Evolutionary conservation across 306 rosid species (phyloP), one percentile per base, ranked within the genome.

Genomic region (Vigna radiata): DNA sequence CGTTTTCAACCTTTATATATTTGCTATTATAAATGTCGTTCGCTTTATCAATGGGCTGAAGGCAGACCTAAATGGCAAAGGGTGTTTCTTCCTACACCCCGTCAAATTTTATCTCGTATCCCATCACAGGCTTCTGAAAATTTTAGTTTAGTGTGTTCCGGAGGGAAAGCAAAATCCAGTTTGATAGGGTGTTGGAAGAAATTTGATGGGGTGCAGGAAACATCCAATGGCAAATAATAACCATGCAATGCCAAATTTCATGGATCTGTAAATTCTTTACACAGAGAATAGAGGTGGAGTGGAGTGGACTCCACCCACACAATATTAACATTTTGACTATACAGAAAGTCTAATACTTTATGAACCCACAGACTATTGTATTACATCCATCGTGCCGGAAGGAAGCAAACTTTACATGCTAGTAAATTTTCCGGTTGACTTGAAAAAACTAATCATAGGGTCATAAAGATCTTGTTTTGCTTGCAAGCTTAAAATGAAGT

Each of bases 391-490:
- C 78, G 39, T 44, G 53, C 46, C 29, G 15, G 25, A 67, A 46
- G 76, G 53, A 53, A 64, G 66, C 62, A 76, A 56, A 16, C 70
- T 63, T 82, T 49, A 80, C 66, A 74, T 82, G 58, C 88, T 80
- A 70, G 80, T 80, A 47, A 17, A 66, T 70, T 85, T 74, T 44
- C 72, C 80, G 69, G 60, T 14, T 69, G 88, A 79, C 68, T 78
- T 81, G 7, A 94, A 81, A 75, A 91, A 90, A 56, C 55, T 54
- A 50, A 94, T 87, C 78, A 94, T 75, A 55, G 85, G 89, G 55
- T 94, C 94, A 84, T 84, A 87, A 54, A 94, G 47, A 88, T 94
- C 98, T 83, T 87, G 81, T 75, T 89, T 94, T 25, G 93, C 92
- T 23, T 70, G 86, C 65, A 81, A 50, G 75, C 98, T 90, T 78